Evolutionary conservation across 1,284 basidiomycete species (phyloP).

Genomic region (Leccinum griseonigrum): DNA sequence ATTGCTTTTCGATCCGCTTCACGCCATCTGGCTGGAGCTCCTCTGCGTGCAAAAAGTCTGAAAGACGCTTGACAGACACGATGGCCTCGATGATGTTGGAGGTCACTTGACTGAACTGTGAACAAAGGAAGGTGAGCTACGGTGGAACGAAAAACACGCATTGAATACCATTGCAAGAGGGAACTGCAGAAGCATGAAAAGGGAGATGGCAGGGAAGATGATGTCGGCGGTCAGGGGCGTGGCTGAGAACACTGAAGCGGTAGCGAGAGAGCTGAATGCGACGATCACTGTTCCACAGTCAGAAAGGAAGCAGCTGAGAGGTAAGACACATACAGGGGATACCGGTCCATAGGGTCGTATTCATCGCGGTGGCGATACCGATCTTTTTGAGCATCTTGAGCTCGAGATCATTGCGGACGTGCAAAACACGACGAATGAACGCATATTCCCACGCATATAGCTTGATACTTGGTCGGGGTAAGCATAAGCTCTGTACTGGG

Average conservation of each 20-base stretch:
- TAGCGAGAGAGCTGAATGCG: constrained; percentile 85
- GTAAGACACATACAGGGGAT: constrained; percentile 46
- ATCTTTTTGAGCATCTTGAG: constrained; percentile 80
- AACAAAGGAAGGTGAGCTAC: neutral
- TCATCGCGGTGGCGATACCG: constrained; percentile 67
- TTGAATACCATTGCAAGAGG: constrained; percentile 77
- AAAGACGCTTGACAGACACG: constrained; percentile 83
- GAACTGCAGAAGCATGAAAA: constrained; percentile 90
- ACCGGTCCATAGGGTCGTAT: constrained; percentile 62
- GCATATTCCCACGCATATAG: constrained; percentile 88
- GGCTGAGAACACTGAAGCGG: constrained; percentile 69
- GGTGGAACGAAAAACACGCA: neutral
- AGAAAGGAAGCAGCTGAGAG: constrained; percentile 28
- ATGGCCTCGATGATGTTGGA: constrained; percentile 81
- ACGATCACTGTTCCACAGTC: constrained; percentile 58
- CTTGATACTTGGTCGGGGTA: constrained; percentile 54
- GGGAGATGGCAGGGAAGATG: constrained; percentile 92
- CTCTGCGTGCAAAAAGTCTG: constrained; percentile 72
- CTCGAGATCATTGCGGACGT: constrained; percentile 85
- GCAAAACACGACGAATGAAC: constrained; percentile 71
- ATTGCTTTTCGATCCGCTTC: constrained; percentile 43
- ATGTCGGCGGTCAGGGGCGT: constrained; percentile 84
- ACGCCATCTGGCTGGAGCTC: constrained; percentile 82
- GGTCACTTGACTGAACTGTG: constrained; percentile 67
- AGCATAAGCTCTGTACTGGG: neutral